Percentiles rank a stretch among this genome's conserved stretches.
Evolutionary conservation across 2,329 filamentous ascomycete species (phyloP).

Genomic region (Hirsutella thompsonii): DNA sequence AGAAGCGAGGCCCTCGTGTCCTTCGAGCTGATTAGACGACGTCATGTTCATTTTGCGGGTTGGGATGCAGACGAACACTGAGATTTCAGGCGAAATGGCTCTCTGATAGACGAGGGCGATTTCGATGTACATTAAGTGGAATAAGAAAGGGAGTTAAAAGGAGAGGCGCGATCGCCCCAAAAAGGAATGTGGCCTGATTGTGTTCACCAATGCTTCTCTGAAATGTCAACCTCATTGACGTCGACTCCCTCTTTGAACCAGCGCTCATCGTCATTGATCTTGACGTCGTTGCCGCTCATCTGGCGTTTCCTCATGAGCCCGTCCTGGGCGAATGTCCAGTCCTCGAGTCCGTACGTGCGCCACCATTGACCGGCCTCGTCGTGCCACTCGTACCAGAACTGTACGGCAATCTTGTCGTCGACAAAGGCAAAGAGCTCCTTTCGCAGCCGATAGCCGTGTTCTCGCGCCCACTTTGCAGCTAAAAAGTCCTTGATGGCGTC

Average conservation of each 20-base stretch:
- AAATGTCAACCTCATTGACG: constrained; percentile 53
- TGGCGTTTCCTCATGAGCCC: constrained; percentile 61
- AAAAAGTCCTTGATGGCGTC: constrained; percentile 57
- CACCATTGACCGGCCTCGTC: constrained; percentile 65
- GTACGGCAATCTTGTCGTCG: constrained; percentile 67
- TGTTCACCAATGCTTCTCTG: constrained; percentile 51
- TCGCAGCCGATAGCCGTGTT: constrained; percentile 58
- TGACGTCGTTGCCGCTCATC: constrained; percentile 65
- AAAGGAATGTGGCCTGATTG: neutral
- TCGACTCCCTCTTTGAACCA: constrained; percentile 62
- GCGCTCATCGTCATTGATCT: constrained; percentile 45
- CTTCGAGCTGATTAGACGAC: constrained; percentile 54
- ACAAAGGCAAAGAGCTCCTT: constrained; percentile 76
- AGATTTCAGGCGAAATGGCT: neutral
- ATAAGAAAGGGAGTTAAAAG: too few relatives aligned
- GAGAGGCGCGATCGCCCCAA: neutral
- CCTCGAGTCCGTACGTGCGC: constrained; percentile 74
- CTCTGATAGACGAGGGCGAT: constrained; percentile 6
- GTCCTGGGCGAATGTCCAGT: constrained; percentile 62
- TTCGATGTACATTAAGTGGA: constrained; percentile 23
- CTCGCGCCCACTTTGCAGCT: constrained; percentile 59
- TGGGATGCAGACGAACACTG: neutral
- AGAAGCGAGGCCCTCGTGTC: constrained; percentile 59
- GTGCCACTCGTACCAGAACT: constrained; percentile 82
- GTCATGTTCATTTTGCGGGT: neutral